Base-by-base conservation (phyloP, 345 rosid genomes). In the Microcos paniculata region DNA sequence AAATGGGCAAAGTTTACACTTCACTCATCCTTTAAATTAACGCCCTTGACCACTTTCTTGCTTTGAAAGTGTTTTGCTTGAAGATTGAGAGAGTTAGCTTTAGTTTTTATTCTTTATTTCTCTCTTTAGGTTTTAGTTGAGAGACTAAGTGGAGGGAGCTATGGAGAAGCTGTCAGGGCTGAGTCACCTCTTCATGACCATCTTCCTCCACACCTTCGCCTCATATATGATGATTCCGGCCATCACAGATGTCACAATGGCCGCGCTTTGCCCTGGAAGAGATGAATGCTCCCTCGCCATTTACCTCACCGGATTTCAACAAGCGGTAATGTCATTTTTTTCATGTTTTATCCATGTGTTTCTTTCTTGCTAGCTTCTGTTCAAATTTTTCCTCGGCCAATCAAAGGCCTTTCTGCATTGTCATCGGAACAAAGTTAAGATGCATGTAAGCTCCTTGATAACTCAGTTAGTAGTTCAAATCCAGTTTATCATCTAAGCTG, bases 201-300 rank as follows among this genome's bases (percentile, higher is more conserved):
- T 84, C 30, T 89, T 80, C 74, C 83, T 89, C 62, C 85, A 87
- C 66, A 69, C 70, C 74, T 85, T 85, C 86, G 79, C 89, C 23
- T 16, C 78, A 1, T 78, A 76, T 63, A 89, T 89, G 89, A 88
- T 89, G 80, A 77, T 82, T 73, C 90, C 90, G 0, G 85, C 88
- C 82, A 89, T 89, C 75, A 89, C 92, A 4, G 90, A 89, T 31
- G 88, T 89, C 15, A 87, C 90, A 14, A 84, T 89, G 92, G 56
- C 87, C 0, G 92, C 92, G 0, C 53, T 87, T 33, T 89, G 92
- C 46, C 92, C 92, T 4, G 90, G 92, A 49, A 42, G 48, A 79
- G 92, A 89, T 56, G 80, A 89, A 72, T 89, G 92, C 76, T 89
- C 92, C 5, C 26, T 81, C 61, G 92, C 92, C 67, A 89, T 89